These are phyloP conservation scores for Parasitella parasitica DNA, from an alignment of 371 early-diverging fungal genomes.

Conservation along the genomic window DNA sequence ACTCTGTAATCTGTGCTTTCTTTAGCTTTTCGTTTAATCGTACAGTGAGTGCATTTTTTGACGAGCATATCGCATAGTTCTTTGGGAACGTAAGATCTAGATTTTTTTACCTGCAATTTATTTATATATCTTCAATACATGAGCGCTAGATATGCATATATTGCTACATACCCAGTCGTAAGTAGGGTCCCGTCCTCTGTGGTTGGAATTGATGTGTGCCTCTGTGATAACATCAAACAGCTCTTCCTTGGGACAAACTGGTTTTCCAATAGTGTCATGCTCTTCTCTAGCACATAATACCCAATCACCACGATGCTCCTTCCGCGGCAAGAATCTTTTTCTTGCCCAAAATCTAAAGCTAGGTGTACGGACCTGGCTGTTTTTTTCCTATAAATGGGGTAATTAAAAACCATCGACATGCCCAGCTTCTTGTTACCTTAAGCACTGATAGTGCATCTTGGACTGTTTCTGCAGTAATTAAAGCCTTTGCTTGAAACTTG, in stretches of 20 bases:
- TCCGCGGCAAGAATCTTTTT: not conserved
- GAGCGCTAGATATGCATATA: not conserved
- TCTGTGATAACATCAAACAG: not conserved
- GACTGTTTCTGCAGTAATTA: not conserved
- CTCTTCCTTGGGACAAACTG: not conserved
- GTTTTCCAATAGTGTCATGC: not conserved
- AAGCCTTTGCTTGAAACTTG: not conserved
- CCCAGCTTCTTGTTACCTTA: not conserved
- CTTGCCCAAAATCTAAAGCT: not conserved
- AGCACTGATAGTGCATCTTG: not conserved
- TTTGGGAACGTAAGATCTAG: not conserved
- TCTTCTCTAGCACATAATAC: not conserved
- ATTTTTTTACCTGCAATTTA: not conserved
- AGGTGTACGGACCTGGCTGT: not conserved
- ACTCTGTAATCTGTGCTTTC: not conserved
- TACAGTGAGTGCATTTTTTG: not conserved
- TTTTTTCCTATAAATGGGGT: not conserved
- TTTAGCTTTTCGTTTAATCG: not conserved
- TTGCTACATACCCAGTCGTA: not conserved
- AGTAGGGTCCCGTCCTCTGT: slow-evolving; percentile 1
- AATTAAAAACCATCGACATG: not conserved
- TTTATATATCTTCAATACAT: not conserved
- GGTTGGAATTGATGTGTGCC: not conserved
- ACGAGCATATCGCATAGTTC: slow-evolving; percentile 1
- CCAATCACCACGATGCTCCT: not conserved